Conservation (phyloP, 1,284 basidiomycete species). For the Coniferiporia sulphurascens region DNA sequence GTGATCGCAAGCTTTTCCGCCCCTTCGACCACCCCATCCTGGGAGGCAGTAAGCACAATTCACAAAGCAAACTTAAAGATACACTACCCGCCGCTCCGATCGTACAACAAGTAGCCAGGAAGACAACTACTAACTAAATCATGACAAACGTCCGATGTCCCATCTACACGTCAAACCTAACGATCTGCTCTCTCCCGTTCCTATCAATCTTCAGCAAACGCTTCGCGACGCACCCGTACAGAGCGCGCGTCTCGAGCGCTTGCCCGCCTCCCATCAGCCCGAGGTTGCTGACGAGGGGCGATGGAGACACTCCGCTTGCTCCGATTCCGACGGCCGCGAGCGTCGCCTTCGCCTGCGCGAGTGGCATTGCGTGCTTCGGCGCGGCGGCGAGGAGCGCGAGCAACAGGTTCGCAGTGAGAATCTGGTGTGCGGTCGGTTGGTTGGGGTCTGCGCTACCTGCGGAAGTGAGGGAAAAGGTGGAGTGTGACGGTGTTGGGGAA, state of each 20-base stretch:
- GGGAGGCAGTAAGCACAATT: no score
- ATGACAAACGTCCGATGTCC: no score
- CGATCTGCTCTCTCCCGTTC: slow-evolving; percentile 63
- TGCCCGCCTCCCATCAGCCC: slow-evolving; percentile 10
- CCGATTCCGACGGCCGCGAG: slow-evolving; percentile 38
- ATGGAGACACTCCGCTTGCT: slow-evolving; percentile 1
- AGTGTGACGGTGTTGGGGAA: slow-evolving; percentile 38
- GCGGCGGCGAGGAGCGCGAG: slow-evolving; percentile 48
- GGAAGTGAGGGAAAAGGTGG: slow-evolving; percentile 41
- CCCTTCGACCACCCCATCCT: no score
- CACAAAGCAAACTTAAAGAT: no score
- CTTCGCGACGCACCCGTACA: slow-evolving; percentile 57
- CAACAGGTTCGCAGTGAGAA: slow-evolving; percentile 62
- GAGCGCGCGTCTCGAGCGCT: slow-evolving; percentile 37
- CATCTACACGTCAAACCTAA: slow-evolving; percentile 54
- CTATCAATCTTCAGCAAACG: slow-evolving; percentile 69
- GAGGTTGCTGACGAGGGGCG: slow-evolving; percentile 28
- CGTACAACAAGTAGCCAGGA: no score
- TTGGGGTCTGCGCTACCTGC: slow-evolving; percentile 16
- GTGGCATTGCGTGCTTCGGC: slow-evolving; percentile 49
- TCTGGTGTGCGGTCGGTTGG: slow-evolving; percentile 53
- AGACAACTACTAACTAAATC: no score
- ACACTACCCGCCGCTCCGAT: no score
- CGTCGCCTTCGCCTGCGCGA: slow-evolving; percentile 59
- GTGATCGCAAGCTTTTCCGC: no score